phyloP scores from a whole-genome alignment of 805 yeast genomes.

The Ogataea nakhonphanomensis region DNA sequence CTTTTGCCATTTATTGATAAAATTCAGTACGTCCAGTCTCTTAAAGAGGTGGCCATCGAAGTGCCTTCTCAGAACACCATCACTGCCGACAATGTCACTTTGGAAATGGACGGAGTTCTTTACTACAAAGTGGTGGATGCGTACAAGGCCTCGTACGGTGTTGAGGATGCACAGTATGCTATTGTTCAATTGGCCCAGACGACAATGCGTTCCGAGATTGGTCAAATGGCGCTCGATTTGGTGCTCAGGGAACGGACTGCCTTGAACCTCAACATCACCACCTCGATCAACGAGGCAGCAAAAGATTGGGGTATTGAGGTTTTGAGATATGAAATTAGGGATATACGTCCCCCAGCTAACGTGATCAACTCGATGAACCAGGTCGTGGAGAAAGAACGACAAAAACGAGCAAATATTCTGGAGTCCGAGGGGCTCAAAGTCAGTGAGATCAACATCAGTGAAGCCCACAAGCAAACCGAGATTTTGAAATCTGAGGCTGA shows the following conservation, averaged over 20 bases:
- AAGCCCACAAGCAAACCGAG: constrained; percentile 69
- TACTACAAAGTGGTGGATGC: constrained; percentile 77
- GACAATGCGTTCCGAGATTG: constrained; percentile 87
- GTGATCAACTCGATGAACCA: constrained; percentile 90
- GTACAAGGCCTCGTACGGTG: constrained; percentile 83
- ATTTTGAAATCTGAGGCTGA: constrained; percentile 75
- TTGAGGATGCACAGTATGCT: constrained; percentile 84
- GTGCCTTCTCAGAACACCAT: constrained; percentile 82
- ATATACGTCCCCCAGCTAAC: constrained; percentile 81
- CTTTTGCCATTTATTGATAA: constrained; percentile 70
- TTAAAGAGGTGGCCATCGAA: constrained; percentile 83
- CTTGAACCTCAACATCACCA: constrained; percentile 68
- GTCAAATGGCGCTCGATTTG: constrained; percentile 74
- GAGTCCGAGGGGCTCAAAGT: constrained; percentile 84
- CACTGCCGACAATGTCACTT: constrained; percentile 79
- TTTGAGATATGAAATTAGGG: constrained; percentile 81
- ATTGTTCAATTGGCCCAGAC: constrained; percentile 85
- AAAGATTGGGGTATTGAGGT: constrained; percentile 83
- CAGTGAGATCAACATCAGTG: constrained; percentile 76
- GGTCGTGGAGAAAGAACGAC: constrained; percentile 83
- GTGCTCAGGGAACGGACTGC: constrained; percentile 74
- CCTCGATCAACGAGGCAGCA: constrained; percentile 82
- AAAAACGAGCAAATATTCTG: constrained; percentile 82
- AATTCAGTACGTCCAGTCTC: constrained; percentile 75
- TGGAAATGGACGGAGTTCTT: constrained; percentile 81